phyloP scores from a whole-genome alignment of 2,329 filamentous ascomycete genomes.

The Sporothrix brunneoviolacea region DNA sequence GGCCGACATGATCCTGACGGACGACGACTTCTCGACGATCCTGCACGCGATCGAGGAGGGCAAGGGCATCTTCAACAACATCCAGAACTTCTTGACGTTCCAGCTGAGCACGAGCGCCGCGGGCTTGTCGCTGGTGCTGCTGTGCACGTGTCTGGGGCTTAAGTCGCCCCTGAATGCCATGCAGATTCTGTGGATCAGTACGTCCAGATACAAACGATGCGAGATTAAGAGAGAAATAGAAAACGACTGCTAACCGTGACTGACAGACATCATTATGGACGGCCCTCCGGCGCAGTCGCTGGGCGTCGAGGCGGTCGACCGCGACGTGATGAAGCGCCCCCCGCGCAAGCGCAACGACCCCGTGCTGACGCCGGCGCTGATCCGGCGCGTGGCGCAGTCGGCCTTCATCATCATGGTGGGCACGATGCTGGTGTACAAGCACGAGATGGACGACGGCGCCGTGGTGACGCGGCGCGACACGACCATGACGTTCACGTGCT shows the following conservation, averaged over 20 bases:
- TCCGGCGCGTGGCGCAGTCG: conserved; percentile 79
- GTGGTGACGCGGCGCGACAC: conserved; percentile 87
- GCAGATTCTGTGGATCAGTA: conserved; percentile 99
- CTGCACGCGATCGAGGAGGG: conserved; percentile 95
- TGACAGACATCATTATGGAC: conserved; percentile 99
- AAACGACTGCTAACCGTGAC: too few species aligned
- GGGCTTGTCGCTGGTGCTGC: conserved; percentile 79
- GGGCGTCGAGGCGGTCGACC: conserved; percentile 90
- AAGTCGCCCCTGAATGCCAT: conserved; percentile 96
- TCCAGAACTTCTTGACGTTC: conserved; percentile 98
- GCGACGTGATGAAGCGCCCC: conserved; percentile 85
- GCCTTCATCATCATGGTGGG: conserved; percentile 86
- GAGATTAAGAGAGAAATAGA: too few species aligned
- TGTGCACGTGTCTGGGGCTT: conserved; percentile 89
- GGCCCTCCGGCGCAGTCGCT: conserved; percentile 95
- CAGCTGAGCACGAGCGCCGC: conserved; percentile 96
- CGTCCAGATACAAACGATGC: too few species aligned
- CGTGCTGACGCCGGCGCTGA: conserved; percentile 77
- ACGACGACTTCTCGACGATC: conserved; percentile 87
- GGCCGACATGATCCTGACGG: conserved; percentile 86
- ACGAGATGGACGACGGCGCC: conserved; percentile 80
- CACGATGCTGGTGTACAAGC: conserved; percentile 84
- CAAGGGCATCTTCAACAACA: conserved; percentile 99
- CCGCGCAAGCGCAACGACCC: conserved; percentile 81
- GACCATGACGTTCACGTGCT: conserved; percentile 98